Conservation (phyloP, 768 basidiomycete genomes). For the Boletus subcaerulescens region DNA sequence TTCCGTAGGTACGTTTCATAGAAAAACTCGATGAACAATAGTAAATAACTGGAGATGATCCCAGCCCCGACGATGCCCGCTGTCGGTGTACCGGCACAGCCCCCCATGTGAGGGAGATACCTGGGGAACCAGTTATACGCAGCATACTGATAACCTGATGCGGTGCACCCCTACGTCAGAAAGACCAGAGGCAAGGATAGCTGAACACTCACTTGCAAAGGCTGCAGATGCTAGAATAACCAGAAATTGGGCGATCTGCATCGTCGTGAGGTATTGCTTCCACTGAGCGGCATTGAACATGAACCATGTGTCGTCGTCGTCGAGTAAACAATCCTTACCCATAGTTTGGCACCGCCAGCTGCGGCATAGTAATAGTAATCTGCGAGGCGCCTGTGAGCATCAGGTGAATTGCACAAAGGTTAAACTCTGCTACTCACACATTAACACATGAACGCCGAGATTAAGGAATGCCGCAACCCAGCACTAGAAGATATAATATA, state of each 20-base stretch:
- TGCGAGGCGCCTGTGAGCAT: constrained; percentile 27
- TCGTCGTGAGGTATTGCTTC: constrained; percentile 24
- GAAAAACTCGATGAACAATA: constrained; percentile 24
- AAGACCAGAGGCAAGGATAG: not conserved
- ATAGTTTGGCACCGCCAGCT: constrained; percentile 50
- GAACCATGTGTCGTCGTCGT: not conserved
- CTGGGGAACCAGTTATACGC: constrained; percentile 19
- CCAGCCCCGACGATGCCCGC: constrained; percentile 10
- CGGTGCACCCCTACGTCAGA: not conserved
- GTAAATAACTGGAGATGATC: constrained; percentile 18
- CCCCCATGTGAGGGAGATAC: constrained; percentile 16
- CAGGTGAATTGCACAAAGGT: not conserved
- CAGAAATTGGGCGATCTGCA: constrained; percentile 24
- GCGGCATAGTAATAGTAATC: constrained; percentile 99
- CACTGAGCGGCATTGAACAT: constrained; percentile 8
- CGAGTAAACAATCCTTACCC: constrained; percentile 6
- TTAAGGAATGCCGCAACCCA: constrained; percentile 92
- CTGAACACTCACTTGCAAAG: constrained; percentile 13
- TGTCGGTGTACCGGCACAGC: constrained; percentile 13
- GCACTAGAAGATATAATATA: constrained; percentile 47
- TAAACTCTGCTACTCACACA: constrained; percentile 62
- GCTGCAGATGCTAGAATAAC: constrained; percentile 8
- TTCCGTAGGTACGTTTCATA: constrained; percentile 14
- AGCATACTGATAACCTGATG: constrained; percentile 17
- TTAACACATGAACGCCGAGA: constrained; percentile 87